Conservation (phyloP, 2,329 filamentous ascomycete genomes). For the Colletotrichum tropicicola region DNA sequence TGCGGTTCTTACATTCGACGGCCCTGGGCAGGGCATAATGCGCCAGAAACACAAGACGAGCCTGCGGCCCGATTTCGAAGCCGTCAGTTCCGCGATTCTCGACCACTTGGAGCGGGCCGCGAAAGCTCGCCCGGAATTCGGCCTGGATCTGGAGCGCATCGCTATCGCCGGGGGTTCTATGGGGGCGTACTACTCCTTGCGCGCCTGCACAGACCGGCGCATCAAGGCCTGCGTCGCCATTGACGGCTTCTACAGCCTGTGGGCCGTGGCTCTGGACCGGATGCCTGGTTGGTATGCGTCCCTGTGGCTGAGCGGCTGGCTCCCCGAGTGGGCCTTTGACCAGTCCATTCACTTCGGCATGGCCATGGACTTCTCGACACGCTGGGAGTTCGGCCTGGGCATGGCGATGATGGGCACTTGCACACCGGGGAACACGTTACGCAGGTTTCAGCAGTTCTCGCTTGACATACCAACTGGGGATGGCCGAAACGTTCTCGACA, state of each 20-base stretch:
- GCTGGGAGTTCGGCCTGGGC: not conserved
- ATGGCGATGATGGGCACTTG: no score
- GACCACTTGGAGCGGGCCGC: slow-evolving; percentile 37
- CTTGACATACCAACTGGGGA: no score
- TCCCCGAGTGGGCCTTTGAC: slow-evolving; percentile 1
- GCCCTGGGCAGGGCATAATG: slow-evolving; percentile 53
- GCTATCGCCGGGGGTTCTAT: slow-evolving; percentile 48
- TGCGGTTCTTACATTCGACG: slow-evolving; percentile 53
- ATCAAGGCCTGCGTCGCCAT: slow-evolving; percentile 52
- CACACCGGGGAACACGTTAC: no score
- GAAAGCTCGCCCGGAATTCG: slow-evolving; percentile 29
- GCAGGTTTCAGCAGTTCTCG: no score
- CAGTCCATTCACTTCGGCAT: not conserved
- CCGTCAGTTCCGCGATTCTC: slow-evolving; percentile 41
- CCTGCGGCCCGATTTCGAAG: slow-evolving; percentile 49
- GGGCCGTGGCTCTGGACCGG: slow-evolving; percentile 30
- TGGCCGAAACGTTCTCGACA: no score
- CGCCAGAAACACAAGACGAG: slow-evolving; percentile 37
- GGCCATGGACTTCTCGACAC: not conserved
- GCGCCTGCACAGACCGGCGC: slow-evolving; percentile 45
- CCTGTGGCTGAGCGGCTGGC: slow-evolving; percentile 1
- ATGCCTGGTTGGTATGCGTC: not conserved
- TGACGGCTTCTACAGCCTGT: slow-evolving; percentile 47
- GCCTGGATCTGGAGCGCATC: slow-evolving; percentile 48
- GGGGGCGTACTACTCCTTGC: slow-evolving; percentile 47